Evolutionary conservation across 1,284 basidiomycete species (phyloP).

Genomic region (Coniophora puteana): DNA sequence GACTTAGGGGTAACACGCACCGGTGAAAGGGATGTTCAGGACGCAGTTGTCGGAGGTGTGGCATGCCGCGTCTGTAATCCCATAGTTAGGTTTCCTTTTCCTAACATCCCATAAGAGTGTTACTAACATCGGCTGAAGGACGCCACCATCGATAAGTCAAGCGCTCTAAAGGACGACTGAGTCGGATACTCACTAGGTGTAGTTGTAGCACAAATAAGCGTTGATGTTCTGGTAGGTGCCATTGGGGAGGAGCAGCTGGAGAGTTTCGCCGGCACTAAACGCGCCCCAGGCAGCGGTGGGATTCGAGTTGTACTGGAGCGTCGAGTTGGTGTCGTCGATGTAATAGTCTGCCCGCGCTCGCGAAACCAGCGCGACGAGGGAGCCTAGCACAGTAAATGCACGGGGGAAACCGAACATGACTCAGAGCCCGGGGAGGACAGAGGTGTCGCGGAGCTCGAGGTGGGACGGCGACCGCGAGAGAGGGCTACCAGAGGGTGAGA

Average conservation of each 20-base stretch:
- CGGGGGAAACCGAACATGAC: too few species aligned
- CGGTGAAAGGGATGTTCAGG: conserved; percentile 19
- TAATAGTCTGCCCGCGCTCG: conserved; percentile 16
- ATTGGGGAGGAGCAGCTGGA: conserved; percentile 18
- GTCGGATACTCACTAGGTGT: conserved; percentile 16
- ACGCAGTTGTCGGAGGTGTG: conserved; percentile 14
- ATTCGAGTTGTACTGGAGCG: conserved; percentile 18
- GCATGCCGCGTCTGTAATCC: conserved; percentile 19
- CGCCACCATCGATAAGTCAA: conserved; percentile 1
- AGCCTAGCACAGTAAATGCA: too few species aligned
- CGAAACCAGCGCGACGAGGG: conserved; percentile 6
- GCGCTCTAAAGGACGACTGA: not conserved
- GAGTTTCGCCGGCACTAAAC: conserved; percentile 9
- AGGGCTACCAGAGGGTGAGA: too few species aligned
- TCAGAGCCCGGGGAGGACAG: too few species aligned
- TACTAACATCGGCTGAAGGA: conserved; percentile 17
- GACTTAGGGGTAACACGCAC: conserved; percentile 6
- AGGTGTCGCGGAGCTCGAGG: too few species aligned
- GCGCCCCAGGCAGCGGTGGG: conserved; percentile 20
- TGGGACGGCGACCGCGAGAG: too few species aligned
- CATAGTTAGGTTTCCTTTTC: too few species aligned
- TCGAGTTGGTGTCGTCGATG: conserved; percentile 21
- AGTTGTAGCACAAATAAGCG: conserved; percentile 18
- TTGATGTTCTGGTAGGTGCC: conserved; percentile 16
- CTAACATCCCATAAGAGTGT: not conserved